A percentile compares a stretch with the other conserved stretches of the same genome.
phyloP scores from a whole-genome alignment of 1,284 basidiomycete species.

The Leccinum colubrinum region DNA sequence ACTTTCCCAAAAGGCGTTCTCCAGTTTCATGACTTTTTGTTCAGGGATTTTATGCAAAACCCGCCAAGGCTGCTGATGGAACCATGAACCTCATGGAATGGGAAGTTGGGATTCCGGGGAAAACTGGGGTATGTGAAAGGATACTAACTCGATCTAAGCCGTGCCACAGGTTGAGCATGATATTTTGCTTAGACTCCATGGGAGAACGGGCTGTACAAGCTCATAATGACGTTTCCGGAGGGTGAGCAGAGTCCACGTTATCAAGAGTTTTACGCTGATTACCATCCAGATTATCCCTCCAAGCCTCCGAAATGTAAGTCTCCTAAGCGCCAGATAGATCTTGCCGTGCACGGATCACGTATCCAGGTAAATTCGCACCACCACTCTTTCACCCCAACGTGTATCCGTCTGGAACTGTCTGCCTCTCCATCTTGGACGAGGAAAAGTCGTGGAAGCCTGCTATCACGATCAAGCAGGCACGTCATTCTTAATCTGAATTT shows the following conservation, averaged over 20 bases:
- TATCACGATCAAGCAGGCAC: conserved; percentile 97
- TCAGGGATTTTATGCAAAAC: conserved; percentile 96
- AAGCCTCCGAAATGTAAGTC: conserved; percentile 91
- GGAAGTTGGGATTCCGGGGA: conserved; percentile 97
- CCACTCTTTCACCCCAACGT: conserved; percentile 98
- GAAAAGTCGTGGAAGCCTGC: conserved; percentile 99
- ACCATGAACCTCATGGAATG: conserved; percentile 96
- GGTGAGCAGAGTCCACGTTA: conserved; percentile 44
- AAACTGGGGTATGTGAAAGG: conserved; percentile 61
- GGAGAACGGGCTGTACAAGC: conserved; percentile 94
- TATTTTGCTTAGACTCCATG: conserved; percentile 77
- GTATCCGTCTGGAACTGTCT: conserved; percentile 98
- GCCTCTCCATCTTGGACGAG: conserved; percentile 96
- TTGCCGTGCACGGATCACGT: conserved; percentile 4
- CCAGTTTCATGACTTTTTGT: conserved; percentile 3
- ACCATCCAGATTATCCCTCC: conserved; percentile 81
- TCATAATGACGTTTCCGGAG: conserved; percentile 93
- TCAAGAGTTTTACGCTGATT: conserved; percentile 2
- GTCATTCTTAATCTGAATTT: conserved; percentile 19
- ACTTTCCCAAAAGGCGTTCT: background rate
- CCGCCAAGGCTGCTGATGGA: conserved; percentile 86
- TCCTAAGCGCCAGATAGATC: background rate
- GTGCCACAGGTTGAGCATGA: conserved; percentile 15
- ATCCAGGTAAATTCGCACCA: conserved; percentile 91
- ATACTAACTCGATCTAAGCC: conserved; percentile 11